A percentile compares a stretch with the other conserved stretches of the same genome.
Evolutionary conservation across 345 rosid genomes (phyloP).

Genomic region (Ceriops decandra): DNA sequence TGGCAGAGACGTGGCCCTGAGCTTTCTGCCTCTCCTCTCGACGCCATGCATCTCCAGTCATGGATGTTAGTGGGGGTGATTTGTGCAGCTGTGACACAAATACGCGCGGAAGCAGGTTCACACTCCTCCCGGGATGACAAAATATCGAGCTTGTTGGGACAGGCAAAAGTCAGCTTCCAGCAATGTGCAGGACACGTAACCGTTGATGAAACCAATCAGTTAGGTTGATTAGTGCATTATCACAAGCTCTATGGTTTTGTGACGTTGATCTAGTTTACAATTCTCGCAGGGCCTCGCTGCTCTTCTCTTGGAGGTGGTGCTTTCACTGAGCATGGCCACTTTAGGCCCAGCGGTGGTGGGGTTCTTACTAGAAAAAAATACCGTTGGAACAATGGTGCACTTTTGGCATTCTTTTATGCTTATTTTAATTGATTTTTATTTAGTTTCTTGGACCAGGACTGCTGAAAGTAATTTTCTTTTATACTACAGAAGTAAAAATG

Average conservation of each 20-base stretch:
- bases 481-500: background rate
- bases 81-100: background rate
- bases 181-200: background rate
- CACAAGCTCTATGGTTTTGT: background rate
- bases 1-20: background rate
- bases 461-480: background rate
- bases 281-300: background rate
- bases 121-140: background rate
- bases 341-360: background rate
- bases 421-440: background rate
- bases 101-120: background rate
- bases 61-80: background rate
- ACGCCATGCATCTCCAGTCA: background rate
- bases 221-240: background rate
- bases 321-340: background rate
- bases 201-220: background rate
- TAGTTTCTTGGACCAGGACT: background rate
- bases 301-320: conserved; percentile 1
- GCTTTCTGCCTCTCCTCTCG: background rate
- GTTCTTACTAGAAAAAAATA: background rate
- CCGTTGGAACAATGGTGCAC: background rate
- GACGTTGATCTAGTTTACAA: background rate
- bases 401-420: background rate
- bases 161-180: background rate
- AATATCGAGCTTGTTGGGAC: background rate